Evolutionary conservation across 495 filamentous ascomycete species (phyloP).

Genomic region (Xylaria bambusicola): DNA sequence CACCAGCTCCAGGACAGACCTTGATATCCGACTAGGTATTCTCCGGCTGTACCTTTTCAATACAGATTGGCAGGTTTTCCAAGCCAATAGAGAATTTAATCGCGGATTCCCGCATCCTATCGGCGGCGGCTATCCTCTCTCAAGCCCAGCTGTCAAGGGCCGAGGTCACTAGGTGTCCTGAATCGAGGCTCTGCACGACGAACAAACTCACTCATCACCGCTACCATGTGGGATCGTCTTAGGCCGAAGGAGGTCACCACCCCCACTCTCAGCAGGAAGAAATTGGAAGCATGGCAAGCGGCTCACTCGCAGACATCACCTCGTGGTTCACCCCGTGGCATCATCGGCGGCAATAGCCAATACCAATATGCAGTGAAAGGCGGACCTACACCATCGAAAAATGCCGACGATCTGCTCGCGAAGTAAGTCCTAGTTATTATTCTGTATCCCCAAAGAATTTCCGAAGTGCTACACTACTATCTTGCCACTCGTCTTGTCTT

Average conservation of each 20-base stretch:
- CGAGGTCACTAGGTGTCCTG: too few relatives aligned
- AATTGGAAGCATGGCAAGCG: constrained; percentile 34
- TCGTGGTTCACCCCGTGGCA: constrained; percentile 19
- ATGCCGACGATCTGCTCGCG: constrained; percentile 8
- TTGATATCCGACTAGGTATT: too few relatives aligned
- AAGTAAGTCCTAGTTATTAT: constrained; percentile 11
- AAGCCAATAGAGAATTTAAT: too few relatives aligned
- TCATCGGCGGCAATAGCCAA: constrained; percentile 30
- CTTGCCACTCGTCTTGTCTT: neutral
- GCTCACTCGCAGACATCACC: too few relatives aligned
- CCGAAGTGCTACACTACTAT: neutral
- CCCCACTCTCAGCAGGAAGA: constrained; percentile 27
- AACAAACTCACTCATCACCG: constrained; percentile 1
- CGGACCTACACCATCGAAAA: constrained; percentile 26
- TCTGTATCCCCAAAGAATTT: neutral
- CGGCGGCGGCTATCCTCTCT: neutral
- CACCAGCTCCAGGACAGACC: too few relatives aligned
- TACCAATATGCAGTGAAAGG: constrained; percentile 34
- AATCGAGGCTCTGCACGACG: too few relatives aligned
- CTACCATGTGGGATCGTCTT: constrained; percentile 34
- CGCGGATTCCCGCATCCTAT: too few relatives aligned
- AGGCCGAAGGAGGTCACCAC: constrained; percentile 30
- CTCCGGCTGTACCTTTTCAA: too few relatives aligned
- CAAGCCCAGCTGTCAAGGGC: neutral
- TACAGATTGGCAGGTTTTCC: too few relatives aligned